Base-by-base conservation (phyloP, 2,329 filamentous ascomycete genomes). In the Aspergillus sp. region DNA sequence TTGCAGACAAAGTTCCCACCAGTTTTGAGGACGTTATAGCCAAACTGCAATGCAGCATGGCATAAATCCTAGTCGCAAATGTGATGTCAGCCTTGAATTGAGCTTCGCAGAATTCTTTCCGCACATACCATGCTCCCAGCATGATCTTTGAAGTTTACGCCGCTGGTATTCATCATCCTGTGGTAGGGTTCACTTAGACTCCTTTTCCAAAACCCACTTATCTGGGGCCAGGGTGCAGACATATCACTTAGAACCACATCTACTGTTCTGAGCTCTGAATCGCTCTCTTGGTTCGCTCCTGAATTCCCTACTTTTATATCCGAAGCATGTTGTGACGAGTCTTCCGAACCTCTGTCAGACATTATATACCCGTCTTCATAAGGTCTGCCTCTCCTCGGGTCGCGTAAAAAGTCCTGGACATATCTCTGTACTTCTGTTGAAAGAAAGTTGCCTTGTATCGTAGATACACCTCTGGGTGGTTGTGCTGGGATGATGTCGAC, bases 141-240 rank as follows among this genome's bases (percentile, higher is more conserved):
- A 70, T 98, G 93, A 70, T 98, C 93, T 55, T 84, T 82, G 64
- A 95, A 93, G 17, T 72, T 71, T 61, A 88, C 86, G 48, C 93
- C 93, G 72, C 87, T 95, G 60, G 91, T 96, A 72, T 98, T 98
- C 90, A 96, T 95, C 85, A 98, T 86, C 93, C 93, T 98, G 79
- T 74, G 69, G 83, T 94, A 93, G 56, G 90, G 89, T 81, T 93
- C 86, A 91, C 85, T 95, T 81, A 96, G 80, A 76, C 84, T 95
- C 75, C 82, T 89, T 75, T 86, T 85, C 75, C 82, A 85, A 75
- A 87, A 90, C 63, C 85, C 85, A 63, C 78, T 77, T 46, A 81
- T 86, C 75, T 88, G 86, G 61, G 83, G 78, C 90, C 90, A 96
- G 85, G 93, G 90, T 79, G 79, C 91, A 82, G 84, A 98, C 93